Percentiles rank a stretch among this genome's conserved stretches.
Conservation (phyloP, 2,329 filamentous ascomycete species). For the Mollisia scopiformis region DNA sequence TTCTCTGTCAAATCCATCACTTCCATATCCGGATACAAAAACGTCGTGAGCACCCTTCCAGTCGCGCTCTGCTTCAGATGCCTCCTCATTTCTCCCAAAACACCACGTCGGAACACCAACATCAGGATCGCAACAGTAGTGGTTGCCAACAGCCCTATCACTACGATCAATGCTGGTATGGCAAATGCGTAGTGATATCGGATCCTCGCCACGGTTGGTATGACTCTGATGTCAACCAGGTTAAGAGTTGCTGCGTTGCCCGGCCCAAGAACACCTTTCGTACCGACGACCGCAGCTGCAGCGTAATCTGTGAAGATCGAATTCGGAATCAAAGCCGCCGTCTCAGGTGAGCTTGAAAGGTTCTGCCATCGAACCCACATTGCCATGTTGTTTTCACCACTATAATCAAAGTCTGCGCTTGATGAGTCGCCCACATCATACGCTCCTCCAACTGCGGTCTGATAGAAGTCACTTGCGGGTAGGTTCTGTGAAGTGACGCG, state of each 20-base stretch:
- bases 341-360: constrained; percentile 32
- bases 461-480: constrained; percentile 39
- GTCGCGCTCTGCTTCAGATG: constrained; percentile 18
- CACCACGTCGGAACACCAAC: constrained; percentile 4
- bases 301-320: constrained; percentile 49
- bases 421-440: constrained; percentile 5
- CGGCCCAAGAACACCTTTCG: constrained; percentile 29
- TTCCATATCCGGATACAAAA: constrained; percentile 13
- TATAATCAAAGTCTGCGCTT: constrained; percentile 35
- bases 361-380: constrained; percentile 46
- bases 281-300: constrained; percentile 47
- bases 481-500: constrained; percentile 33
- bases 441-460: constrained; percentile 7
- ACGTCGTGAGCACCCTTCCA: constrained; percentile 20
- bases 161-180: constrained; percentile 18
- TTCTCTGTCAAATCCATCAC: constrained; percentile 8
- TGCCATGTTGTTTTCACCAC: constrained; percentile 41
- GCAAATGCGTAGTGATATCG: constrained; percentile 32
- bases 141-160: constrained; percentile 17
- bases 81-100: constrained; percentile 9
- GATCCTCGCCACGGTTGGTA: constrained; percentile 33
- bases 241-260: constrained; percentile 20
- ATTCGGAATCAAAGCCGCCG: constrained; percentile 42
- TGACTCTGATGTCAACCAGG: constrained; percentile 29
- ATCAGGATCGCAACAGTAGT: constrained; percentile 15